Conservation (phyloP, 805 yeast genomes). For the Metschnikowia arizonensis region DNA sequence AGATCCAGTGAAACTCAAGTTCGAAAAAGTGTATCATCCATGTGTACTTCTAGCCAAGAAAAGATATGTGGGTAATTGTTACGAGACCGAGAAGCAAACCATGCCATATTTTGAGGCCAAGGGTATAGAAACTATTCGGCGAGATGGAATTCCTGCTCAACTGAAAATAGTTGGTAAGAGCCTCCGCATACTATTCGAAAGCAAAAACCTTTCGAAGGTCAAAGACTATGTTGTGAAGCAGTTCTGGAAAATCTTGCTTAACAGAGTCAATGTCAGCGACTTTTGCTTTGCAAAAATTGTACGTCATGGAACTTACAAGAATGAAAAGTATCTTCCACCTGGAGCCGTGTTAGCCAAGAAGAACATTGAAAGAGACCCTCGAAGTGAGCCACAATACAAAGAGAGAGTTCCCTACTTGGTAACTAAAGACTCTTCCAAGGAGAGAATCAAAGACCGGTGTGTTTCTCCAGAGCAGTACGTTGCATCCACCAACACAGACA, state of each 20-base stretch:
- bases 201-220: constrained; percentile 65
- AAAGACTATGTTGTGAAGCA: constrained; percentile 62
- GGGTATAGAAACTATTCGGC: constrained; percentile 89
- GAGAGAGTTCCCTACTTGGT: constrained; percentile 90
- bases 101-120: constrained; percentile 85
- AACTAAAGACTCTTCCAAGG: constrained; percentile 49
- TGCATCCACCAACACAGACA: constrained; percentile 25
- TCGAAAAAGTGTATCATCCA: constrained; percentile 92
- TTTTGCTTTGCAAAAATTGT: constrained; percentile 93
- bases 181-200: constrained; percentile 64
- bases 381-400: constrained; percentile 80
- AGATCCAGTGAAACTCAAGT: constrained; percentile 74
- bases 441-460: constrained; percentile 69
- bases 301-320: constrained; percentile 75
- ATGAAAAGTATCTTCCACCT: constrained; percentile 72
- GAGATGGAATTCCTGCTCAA: constrained; percentile 94
- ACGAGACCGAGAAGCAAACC: constrained; percentile 52
- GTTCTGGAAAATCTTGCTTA: constrained; percentile 61
- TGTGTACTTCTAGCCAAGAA: constrained; percentile 80
- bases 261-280: constrained; percentile 67
- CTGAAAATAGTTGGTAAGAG: constrained; percentile 74
- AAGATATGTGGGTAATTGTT: constrained; percentile 85
- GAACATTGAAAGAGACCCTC: constrained; percentile 56
- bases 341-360: constrained; percentile 82
- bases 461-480: constrained; percentile 73